Evolutionary conservation across 2,329 filamentous ascomycete genomes (phyloP).

Genomic region (Fusarium napiforme): DNA sequence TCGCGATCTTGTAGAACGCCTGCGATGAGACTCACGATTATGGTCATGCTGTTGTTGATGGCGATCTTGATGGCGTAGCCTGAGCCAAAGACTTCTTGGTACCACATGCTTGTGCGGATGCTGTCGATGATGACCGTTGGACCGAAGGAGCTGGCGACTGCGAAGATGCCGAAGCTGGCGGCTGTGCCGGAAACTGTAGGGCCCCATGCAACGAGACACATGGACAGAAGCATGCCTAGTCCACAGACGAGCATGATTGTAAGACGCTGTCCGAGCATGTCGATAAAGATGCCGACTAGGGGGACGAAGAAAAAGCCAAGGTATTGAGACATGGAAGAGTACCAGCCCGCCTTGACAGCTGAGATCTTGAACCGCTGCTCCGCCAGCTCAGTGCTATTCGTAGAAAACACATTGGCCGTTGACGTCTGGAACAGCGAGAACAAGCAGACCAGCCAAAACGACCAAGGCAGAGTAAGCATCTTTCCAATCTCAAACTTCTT

Average conservation of each 20-base stretch:
- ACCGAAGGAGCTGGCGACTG: slow-evolving; percentile 64
- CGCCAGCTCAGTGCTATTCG: slow-evolving; percentile 70
- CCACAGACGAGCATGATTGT: slow-evolving; percentile 65
- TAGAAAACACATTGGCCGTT: slow-evolving; percentile 63
- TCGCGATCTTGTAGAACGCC: slow-evolving; percentile 69
- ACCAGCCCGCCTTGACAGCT: slow-evolving; percentile 68
- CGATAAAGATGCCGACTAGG: slow-evolving; percentile 65
- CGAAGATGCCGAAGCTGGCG: slow-evolving; percentile 69
- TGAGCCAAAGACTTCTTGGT: slow-evolving; percentile 68
- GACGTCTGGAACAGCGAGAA: slow-evolving; percentile 70
- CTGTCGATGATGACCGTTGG: slow-evolving; percentile 70
- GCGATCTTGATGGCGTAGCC: slow-evolving; percentile 70
- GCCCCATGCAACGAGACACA: slow-evolving; percentile 66
- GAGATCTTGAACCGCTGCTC: slow-evolving; percentile 68
- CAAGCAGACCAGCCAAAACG: slow-evolving; percentile 65
- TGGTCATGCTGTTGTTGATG: slow-evolving; percentile 72
- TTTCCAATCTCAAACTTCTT: slow-evolving; percentile 67
- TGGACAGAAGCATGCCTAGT: slow-evolving; percentile 60
- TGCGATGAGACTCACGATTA: slow-evolving; percentile 67
- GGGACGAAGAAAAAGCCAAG: slow-evolving; percentile 68
- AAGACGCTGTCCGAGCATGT: slow-evolving; percentile 65
- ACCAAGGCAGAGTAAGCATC: slow-evolving; percentile 68
- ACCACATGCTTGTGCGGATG: slow-evolving; percentile 69
- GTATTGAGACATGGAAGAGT: slow-evolving; percentile 67
- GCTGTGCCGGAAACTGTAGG: slow-evolving; percentile 62